These are phyloP conservation scores for Noccaea caerulescens DNA, from an alignment of 345 rosid species.

Conservation along the genomic window DNA sequence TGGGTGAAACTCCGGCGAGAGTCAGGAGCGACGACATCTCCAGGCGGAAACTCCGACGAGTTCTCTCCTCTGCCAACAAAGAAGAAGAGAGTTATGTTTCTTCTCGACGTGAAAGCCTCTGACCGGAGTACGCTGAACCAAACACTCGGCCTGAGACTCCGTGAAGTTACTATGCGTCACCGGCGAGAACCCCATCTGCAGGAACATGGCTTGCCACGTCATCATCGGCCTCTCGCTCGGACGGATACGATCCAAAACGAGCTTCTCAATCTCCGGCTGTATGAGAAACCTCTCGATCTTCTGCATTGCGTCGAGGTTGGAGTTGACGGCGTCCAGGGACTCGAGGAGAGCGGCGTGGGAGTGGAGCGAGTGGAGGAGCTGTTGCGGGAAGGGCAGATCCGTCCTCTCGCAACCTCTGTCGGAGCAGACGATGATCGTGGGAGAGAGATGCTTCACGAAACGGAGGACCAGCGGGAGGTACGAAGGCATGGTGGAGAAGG, in stretches of 20 bases:
- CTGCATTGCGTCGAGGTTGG: conserved; percentile 66
- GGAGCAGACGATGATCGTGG: conserved; percentile 76
- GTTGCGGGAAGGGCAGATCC: conserved; percentile 79
- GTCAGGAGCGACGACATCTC: conserved; percentile 64
- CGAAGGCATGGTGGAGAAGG: conserved; percentile 58
- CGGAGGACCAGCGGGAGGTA: conserved; percentile 63
- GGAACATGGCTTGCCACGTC: conserved; percentile 72
- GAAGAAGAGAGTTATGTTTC: conserved; percentile 74
- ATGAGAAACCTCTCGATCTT: conserved; percentile 84
- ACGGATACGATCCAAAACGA: conserved; percentile 64
- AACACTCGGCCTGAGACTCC: conserved; percentile 88
- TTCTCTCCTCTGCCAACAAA: conserved; percentile 86
- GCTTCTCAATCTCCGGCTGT: conserved; percentile 74
- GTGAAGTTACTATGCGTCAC: conserved; percentile 76
- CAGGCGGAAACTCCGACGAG: conserved; percentile 86
- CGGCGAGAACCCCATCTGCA: conserved; percentile 72
- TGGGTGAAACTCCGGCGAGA: conserved; percentile 14
- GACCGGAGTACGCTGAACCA: conserved; percentile 72
- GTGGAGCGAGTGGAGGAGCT: conserved; percentile 68
- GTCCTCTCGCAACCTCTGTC: conserved; percentile 82
- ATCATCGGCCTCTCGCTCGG: conserved; percentile 50
- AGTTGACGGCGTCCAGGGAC: conserved; percentile 82
- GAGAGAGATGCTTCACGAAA: conserved; percentile 74
- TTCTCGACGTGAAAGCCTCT: conserved; percentile 91
- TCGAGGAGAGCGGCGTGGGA: conserved; percentile 69